Evolutionary conservation across 2,329 filamentous ascomycete species (phyloP).

Genomic region (Penicillium sp.): DNA sequence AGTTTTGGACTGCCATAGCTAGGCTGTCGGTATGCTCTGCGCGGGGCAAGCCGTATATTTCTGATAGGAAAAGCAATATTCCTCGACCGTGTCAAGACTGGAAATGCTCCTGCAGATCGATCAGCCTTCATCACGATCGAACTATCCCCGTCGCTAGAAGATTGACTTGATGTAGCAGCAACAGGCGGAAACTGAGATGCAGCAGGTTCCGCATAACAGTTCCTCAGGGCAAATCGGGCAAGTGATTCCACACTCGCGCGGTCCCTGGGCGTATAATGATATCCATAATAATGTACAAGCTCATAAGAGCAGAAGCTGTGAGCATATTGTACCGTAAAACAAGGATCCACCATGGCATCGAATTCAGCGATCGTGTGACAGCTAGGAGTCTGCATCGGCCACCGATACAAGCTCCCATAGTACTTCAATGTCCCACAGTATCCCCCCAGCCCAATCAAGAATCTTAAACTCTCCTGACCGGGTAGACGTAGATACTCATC

Average conservation of each 20-base stretch:
- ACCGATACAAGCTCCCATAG: neutral
- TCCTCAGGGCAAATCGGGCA: neutral
- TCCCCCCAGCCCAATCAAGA: neutral
- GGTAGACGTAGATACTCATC: neutral
- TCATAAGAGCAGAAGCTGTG: neutral
- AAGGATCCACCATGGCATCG: neutral
- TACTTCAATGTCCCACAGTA: neutral
- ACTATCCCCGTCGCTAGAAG: neutral
- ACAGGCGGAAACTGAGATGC: neutral
- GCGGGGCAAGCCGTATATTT: too few relatives aligned
- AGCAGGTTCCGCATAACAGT: neutral
- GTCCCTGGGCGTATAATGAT: neutral
- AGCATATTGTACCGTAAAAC: neutral
- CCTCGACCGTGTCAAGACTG: neutral
- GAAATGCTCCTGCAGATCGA: neutral
- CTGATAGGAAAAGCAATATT: neutral
- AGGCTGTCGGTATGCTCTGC: too few relatives aligned
- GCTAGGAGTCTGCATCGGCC: neutral
- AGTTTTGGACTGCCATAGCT: too few relatives aligned
- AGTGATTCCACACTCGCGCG: neutral
- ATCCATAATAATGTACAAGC: neutral
- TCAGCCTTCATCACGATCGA: neutral
- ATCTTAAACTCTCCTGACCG: neutral
- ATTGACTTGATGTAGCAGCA: neutral
- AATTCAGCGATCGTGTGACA: neutral